Conservation (phyloP, 2,329 filamentous ascomycete species). For the Nothophoma quercina region DNA sequence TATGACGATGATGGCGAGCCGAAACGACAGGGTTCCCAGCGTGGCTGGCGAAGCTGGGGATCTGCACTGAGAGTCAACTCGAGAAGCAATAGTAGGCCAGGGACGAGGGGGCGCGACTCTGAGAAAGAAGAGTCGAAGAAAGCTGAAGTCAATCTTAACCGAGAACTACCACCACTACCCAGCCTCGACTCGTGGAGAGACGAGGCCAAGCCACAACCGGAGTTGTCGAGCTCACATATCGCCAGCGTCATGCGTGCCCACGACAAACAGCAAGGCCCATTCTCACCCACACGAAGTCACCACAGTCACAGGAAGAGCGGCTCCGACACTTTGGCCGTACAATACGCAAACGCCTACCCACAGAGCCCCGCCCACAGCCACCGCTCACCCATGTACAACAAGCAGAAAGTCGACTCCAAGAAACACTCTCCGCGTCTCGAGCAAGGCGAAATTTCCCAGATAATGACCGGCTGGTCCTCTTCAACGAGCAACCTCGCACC, state of each 20-base stretch:
- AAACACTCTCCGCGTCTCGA: slow-evolving; percentile 19
- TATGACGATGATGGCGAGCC: slow-evolving; percentile 26
- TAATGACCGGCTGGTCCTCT: slow-evolving; percentile 39
- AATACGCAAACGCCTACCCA: slow-evolving; percentile 30
- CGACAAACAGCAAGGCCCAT: slow-evolving; percentile 37
- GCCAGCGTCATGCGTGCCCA: slow-evolving; percentile 47
- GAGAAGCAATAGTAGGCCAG: slow-evolving; percentile 42
- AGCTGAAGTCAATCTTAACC: slow-evolving; percentile 53
- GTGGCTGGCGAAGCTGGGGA: slow-evolving; percentile 51
- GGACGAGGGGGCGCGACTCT: slow-evolving; percentile 36
- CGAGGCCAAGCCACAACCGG: slow-evolving; percentile 23
- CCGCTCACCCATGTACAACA: slow-evolving; percentile 27
- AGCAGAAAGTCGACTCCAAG: slow-evolving; percentile 21
- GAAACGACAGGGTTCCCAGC: slow-evolving; percentile 31
- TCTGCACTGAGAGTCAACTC: slow-evolving; percentile 46
- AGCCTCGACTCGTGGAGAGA: slow-evolving; percentile 53
- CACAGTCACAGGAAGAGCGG: slow-evolving; percentile 43
- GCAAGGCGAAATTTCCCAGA: slow-evolving; percentile 19
- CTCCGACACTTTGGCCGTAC: slow-evolving; percentile 38
- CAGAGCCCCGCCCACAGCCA: slow-evolving; percentile 13
- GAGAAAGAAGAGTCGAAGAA: slow-evolving; percentile 37
- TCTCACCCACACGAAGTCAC: slow-evolving; percentile 36
- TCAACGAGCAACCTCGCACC: slow-evolving; percentile 25
- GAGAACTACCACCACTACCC: slow-evolving; percentile 57
- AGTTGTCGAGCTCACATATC: slow-evolving; percentile 39